Percentiles rank a stretch among this genome's conserved stretches.
These are phyloP conservation scores for Thamnidium elegans DNA, from an alignment of 192 early-diverging fungal genomes.

Conservation along the genomic window DNA sequence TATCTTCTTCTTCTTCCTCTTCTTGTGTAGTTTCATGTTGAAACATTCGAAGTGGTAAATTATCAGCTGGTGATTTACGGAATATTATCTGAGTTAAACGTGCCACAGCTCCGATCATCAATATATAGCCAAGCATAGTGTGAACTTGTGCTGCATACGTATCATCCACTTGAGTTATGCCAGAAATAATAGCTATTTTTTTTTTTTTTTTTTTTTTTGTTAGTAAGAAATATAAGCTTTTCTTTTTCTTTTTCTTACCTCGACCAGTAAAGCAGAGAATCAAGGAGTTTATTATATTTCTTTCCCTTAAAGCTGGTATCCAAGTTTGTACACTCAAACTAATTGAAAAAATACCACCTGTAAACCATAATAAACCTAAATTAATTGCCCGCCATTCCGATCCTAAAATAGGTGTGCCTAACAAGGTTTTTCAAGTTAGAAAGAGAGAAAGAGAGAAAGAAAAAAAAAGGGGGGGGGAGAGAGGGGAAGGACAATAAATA, in stretches of 20 bases:
- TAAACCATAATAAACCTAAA: conserved; percentile 44
- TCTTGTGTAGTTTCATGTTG: conserved; percentile 8
- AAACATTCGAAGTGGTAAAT: conserved; percentile 19
- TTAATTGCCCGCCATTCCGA: conserved; percentile 38
- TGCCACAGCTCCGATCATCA: conserved; percentile 15
- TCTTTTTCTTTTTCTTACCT: conserved; percentile 14
- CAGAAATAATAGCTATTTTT: conserved; percentile 2
- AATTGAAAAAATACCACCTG: conserved; percentile 43
- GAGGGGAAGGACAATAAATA: not conserved
- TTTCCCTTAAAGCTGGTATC: conserved; percentile 28
- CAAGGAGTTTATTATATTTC: conserved; percentile 40
- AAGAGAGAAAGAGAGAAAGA: not conserved
- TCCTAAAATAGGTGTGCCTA: conserved; percentile 6
- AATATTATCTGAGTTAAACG: conserved; percentile 19
- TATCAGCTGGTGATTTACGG: conserved; percentile 22
- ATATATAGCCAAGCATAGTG: conserved; percentile 15
- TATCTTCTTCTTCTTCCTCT: conserved; percentile 2
- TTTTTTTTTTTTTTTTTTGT: no score
- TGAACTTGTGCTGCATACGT: conserved; percentile 10
- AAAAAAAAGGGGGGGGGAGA: no score
- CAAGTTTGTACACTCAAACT: conserved; percentile 33
- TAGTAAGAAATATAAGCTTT: not conserved
- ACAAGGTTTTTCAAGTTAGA: not conserved
- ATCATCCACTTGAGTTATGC: conserved; percentile 1
- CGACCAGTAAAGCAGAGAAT: conserved; percentile 40